Percentiles rank a stretch among this genome's conserved stretches.
Evolutionary conservation across 805 yeast species (phyloP).

Genomic region (Blastobotrys muscicola): DNA sequence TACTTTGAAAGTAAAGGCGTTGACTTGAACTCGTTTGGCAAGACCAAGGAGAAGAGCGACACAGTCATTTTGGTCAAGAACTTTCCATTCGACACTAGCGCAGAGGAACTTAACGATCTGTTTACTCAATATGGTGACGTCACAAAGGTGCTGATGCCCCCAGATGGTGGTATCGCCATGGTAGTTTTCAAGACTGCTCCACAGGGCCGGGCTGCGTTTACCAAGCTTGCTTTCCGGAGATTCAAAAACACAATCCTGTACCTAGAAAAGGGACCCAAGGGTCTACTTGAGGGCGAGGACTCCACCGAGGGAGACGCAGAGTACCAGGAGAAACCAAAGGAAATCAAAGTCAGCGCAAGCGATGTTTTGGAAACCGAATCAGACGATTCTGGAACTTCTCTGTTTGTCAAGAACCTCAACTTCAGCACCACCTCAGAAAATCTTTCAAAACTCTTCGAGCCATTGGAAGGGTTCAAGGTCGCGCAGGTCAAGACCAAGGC

Average conservation of each 20-base stretch:
- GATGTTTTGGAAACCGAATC: slow-evolving; percentile 35
- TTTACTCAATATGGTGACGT: slow-evolving; percentile 75
- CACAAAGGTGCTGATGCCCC: slow-evolving; percentile 81
- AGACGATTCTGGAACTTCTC: slow-evolving; percentile 43
- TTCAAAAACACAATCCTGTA: slow-evolving; percentile 81
- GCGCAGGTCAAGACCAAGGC: slow-evolving; percentile 84
- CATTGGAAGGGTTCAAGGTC: slow-evolving; percentile 67
- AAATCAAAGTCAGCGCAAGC: slow-evolving; percentile 34
- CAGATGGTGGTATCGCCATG: slow-evolving; percentile 92
- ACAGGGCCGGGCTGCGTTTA: slow-evolving; percentile 81
- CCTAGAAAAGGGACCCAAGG: slow-evolving; percentile 88
- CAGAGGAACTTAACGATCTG: slow-evolving; percentile 71
- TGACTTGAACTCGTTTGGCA: slow-evolving; percentile 62
- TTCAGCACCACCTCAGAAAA: slow-evolving; percentile 61
- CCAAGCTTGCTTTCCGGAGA: slow-evolving; percentile 77
- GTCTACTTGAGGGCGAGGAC: slow-evolving; percentile 42
- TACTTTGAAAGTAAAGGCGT: slow-evolving; percentile 82
- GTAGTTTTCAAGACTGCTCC: slow-evolving; percentile 79
- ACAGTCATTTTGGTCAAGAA: slow-evolving; percentile 75
- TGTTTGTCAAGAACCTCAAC: slow-evolving; percentile 86
- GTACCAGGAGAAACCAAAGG: slow-evolving; percentile 1
- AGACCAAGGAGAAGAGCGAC: slow-evolving; percentile 63
- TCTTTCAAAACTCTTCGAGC: slow-evolving; percentile 52
- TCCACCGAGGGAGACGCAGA: slow-evolving; percentile 24
- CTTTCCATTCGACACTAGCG: slow-evolving; percentile 79